Evolutionary conservation across 2,329 filamentous ascomycete genomes (phyloP), one percentile per base, ranked within the genome.

Genomic region (Ophiocordyceps australis): DNA sequence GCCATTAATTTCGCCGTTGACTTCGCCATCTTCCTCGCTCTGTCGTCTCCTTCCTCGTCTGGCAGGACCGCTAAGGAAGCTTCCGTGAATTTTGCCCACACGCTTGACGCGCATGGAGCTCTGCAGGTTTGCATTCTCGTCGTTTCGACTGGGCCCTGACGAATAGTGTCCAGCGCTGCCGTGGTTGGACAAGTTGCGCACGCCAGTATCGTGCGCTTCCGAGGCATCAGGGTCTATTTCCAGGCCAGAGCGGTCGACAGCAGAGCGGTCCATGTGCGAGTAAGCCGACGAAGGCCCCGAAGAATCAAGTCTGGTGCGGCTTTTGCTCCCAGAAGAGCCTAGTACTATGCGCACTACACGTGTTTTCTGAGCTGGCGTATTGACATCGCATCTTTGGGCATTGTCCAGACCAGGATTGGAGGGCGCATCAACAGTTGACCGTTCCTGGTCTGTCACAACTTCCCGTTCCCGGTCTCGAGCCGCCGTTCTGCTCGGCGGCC

Each of bases 71-170:
- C 78, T 82, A 14, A 89, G 55, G 36, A 86, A 85, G 31, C 70
- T 76, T 2, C 80, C 81, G 3, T 75, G 68, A 7, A 76, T 59
- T 47, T 80, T 79, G 11, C 74, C 75, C 10, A 81, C 67, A 32
- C 79, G 62, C 50, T 85, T 86, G 30, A 85, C 59, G 5, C 81
- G 67, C 59, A 83, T 68, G 1, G 80, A 82, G 38, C 74, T 74
- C 32, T 80, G 77, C 2, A 70, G 54, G 10, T 67, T 73, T 18
- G 55, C 51, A 18, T 77, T 72, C 14, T 83, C 75, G 3, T 69
- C 69, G 25, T 61, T 57, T 19, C 62, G 57, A 11, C 49, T 56
- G 25, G 59, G 55, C 19, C 55, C 64, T 4, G 65, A 56, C 20
- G 55, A 44, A 32, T 63, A 57, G 40, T 62, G 57, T 25, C 63